Base-by-base conservation (phyloP, 2,329 filamentous ascomycete genomes). In the Cyphellophora attinorum region DNA sequence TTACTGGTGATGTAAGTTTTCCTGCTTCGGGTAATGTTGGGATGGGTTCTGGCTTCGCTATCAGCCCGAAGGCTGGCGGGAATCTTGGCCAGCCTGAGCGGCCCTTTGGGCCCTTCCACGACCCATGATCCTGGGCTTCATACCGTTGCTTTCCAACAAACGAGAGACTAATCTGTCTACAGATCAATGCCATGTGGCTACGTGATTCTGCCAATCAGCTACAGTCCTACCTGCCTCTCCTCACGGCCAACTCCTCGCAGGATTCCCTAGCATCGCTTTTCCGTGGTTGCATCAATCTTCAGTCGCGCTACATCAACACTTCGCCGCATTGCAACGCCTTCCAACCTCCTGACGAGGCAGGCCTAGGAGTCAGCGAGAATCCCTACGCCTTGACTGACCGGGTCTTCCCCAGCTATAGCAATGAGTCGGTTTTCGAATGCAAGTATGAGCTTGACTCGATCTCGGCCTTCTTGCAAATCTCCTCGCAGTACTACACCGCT, bases 201-300 rank as follows among this genome's bases (percentile, higher is more conserved):
- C 55, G 67, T 11, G 67, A 70, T 45, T 66, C 61, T 10, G 74
- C 78, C 11, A 82, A 81, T 49, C 80, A 85, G 54, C 69, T 85
- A 56, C 79, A 83, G 48, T 79, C 76, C 18, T 80, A 84, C 48
- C 65, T 78, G 29, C 67, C 73, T 2, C 57, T 83, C 8, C 59
- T 84, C 12, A 67, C 65, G 36, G 62, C 70, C 3, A 72, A 70
- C 23, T 58, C 58, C 5, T 64, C 66, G 3, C 57, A 61, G 4
- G 63, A 76, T 49, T 79, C 76, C 1, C 64, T 85, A 13, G 78
- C 79, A 19, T 74, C 72, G 14, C 60, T 85, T 0, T 83, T 78
- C 57, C 70, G 79, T 11, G 80, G 80, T 1, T 70, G 80, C 3
- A 80, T 85, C 53, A 84, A 85, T 51, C 64, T 81, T 5, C 80